Base-by-base conservation (phyloP, 768 basidiomycete species). In the Lyophyllum decastes region DNA sequence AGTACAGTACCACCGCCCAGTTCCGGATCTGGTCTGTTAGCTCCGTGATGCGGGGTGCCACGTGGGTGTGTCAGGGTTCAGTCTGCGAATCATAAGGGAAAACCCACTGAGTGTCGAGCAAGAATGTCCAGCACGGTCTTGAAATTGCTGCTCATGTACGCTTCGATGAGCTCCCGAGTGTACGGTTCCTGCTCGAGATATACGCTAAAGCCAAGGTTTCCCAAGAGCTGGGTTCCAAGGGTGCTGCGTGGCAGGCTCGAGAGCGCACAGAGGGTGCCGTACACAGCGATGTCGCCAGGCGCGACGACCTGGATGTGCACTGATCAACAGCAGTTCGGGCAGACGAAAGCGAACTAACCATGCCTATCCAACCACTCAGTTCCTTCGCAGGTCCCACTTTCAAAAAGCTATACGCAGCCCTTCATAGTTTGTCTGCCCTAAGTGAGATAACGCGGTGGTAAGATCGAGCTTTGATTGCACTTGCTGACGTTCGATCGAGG, bases 161-260 rank as follows among this genome's bases (percentile, higher is more conserved):
- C 84, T 59, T 91, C 89, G 53, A 95, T 76, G 41, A 97, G 82
- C 52, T 96, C 94, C 34, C 95, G 85, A 33, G 95, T 69, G 66
- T 95, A 94, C 0, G 89, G 86, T 68, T 94, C 92, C 62, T 91
- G 86, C 66, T 96, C 95, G 46, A 95, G 82, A 70, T 89, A 93
- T 24, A 83, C 75, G 10, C 84, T 78, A 66, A 96, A 94, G 9
- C 77, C 75, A 0, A 88, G 72, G 66, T 89, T 92, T 56, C 86
- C 87, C 26, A 93, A 71, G 5, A 90, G 71, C 63, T 83, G 82
- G 65, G 27, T 30, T 2, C n/a, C n/a, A n/a, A n/a, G n/a, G n/a
- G n/a, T n/a, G n/a, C n/a, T n/a, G n/a, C n/a, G n/a, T n/a, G n/a
- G n/a, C n/a, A n/a, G n/a, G n/a, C n/a, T n/a, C n/a, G n/a, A n/a